Base-by-base conservation (phyloP, 1,284 basidiomycete genomes). In the Ustilago crameri region DNA sequence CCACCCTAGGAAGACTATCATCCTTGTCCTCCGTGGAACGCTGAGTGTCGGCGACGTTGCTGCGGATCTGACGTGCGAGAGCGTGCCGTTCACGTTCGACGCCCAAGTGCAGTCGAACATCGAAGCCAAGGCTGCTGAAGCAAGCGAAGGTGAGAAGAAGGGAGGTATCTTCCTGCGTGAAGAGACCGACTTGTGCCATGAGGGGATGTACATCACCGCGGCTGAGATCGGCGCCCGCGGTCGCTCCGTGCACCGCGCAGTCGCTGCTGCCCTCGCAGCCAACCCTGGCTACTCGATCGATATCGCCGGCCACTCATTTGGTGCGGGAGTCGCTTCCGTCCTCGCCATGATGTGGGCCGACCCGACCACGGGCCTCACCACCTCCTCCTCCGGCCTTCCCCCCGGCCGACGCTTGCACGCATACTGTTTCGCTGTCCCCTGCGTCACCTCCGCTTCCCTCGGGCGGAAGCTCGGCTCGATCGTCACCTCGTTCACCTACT, bases 301-400 rank as follows among this genome's bases (percentile, higher is more conserved):
- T 10, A 57, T 87, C 17, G 78, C 82, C 0, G 93, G 93, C 1
- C 93, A 95, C 82, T 93, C 91, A 79, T 86, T 95, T 3, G 93
- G 93, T 9, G 93, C 93, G 5, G 93, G 92, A 0, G 91, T 94
- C 0, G 91, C 90, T 10, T 87, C 89, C 1, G 84, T 93, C 12
- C 85, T 93, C n/a, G 91, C 89, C 35, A 84, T 93, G 82, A 90
- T 91, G 87, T 93, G 92, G 92, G 91, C 91, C 2, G 90, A 92
- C 26, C 76, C 76, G 0, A 62, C 56, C 4, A 76, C 76, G 1
- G 62, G 71, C 5, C 51, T 76, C 3, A 78, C 76, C 15, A 72
- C 57, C 0, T 3, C 34, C 3, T 26, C 51, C 15, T 77, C 69
- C 12, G 82, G 91, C 5, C 86, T 93, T 9, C 91, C 92, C 5